These are phyloP conservation scores for Termitomyces sp. DNA, from an alignment of 768 basidiomycete genomes.

Conservation along the genomic window DNA sequence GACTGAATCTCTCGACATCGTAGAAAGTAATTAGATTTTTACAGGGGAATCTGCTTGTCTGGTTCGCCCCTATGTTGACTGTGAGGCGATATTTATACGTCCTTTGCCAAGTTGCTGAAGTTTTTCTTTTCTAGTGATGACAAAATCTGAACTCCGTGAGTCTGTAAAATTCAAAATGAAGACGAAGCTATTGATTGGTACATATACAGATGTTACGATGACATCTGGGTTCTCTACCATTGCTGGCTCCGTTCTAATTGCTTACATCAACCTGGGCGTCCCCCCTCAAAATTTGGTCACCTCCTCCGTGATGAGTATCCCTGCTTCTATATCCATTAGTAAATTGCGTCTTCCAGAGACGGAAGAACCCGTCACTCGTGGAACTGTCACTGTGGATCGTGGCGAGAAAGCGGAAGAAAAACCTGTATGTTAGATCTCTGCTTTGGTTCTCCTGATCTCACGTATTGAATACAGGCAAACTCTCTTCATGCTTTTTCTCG, in stretches of 20 bases:
- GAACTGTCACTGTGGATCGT: slow-evolving; percentile 73
- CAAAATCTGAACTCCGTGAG: slow-evolving; percentile 73
- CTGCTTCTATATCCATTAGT: slow-evolving; percentile 88
- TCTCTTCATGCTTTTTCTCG: slow-evolving; percentile 85
- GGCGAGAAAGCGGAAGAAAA: slow-evolving; percentile 51
- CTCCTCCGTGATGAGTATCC: slow-evolving; percentile 92
- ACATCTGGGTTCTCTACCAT: slow-evolving; percentile 93
- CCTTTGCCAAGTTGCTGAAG: neutral
- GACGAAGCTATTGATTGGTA: neutral
- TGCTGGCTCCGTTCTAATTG: slow-evolving; percentile 82
- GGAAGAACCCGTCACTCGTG: slow-evolving; percentile 84
- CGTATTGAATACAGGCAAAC: slow-evolving; percentile 41
- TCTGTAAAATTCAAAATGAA: slow-evolving; percentile 1
- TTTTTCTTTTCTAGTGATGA: slow-evolving; percentile 47
- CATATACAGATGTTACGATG: slow-evolving; percentile 60
- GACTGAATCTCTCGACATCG: neutral
- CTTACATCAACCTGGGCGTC: slow-evolving; percentile 76
- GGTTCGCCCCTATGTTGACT: slow-evolving; percentile 76
- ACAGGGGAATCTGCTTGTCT: slow-evolving; percentile 77
- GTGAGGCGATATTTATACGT: slow-evolving; percentile 20
- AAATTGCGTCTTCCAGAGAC: slow-evolving; percentile 83
- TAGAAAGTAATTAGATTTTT: neutral
- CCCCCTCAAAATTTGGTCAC: slow-evolving; percentile 79
- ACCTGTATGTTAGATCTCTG: slow-evolving; percentile 34
- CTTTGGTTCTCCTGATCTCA: neutral